Evolutionary conservation across 768 basidiomycete species (phyloP).

Genomic region (Lactarius indigo): DNA sequence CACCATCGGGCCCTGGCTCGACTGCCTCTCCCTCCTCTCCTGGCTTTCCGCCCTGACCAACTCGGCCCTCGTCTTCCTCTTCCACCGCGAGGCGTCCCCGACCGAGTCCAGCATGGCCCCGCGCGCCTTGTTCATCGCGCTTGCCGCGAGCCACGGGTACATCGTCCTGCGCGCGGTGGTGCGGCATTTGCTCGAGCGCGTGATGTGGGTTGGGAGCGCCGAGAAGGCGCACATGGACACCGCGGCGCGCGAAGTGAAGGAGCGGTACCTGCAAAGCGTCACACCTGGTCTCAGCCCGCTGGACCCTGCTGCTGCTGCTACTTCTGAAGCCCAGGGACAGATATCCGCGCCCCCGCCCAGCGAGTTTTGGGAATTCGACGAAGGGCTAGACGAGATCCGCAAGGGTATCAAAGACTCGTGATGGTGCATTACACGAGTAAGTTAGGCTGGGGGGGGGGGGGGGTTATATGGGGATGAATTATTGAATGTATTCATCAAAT

Average conservation of each 20-base stretch:
- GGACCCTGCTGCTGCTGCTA: conserved; percentile 6
- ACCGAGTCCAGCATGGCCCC: not conserved
- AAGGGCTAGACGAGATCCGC: conserved; percentile 69
- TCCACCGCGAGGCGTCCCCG: conserved; percentile 44
- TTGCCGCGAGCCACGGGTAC: conserved; percentile 86
- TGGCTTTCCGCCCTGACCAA: conserved; percentile 90
- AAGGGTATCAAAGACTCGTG: conserved; percentile 54
- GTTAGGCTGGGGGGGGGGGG: not conserved
- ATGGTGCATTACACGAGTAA: not conserved
- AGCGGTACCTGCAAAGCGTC: conserved; percentile 38
- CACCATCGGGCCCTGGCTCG: conserved; percentile 93
- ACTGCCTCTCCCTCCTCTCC: conserved; percentile 79
- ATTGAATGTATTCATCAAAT: not conserved
- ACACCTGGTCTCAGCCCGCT: conserved; percentile 28
- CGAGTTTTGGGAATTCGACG: conserved; percentile 68
- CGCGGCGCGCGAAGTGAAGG: conserved; percentile 53
- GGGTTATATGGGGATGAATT: not conserved
- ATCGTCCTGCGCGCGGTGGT: conserved; percentile 60
- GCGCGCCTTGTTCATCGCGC: conserved; percentile 49
- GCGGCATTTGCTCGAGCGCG: conserved; percentile 65
- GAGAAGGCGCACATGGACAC: conserved; percentile 59
- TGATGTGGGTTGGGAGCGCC: conserved; percentile 71
- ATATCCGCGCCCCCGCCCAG: not conserved
- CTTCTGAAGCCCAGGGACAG: not conserved
- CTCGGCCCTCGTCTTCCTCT: conserved; percentile 87